Evolutionary conservation across 2,329 filamentous ascomycete species (phyloP).

Genomic region (Uncinocarpus reesii): DNA sequence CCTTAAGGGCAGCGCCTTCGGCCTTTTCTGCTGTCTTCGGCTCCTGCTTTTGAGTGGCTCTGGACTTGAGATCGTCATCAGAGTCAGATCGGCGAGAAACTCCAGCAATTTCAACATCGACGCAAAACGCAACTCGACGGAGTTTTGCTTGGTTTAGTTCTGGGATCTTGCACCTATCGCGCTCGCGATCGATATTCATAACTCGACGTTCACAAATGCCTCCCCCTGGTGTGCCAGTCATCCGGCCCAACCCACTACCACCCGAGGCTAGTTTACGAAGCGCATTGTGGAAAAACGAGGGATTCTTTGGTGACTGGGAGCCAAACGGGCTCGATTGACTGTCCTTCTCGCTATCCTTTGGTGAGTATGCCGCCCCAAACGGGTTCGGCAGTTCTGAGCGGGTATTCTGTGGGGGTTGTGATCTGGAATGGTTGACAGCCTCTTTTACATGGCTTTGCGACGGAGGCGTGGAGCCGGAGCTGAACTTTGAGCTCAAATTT

Average conservation of each 20-base stretch:
- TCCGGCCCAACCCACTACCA: constrained; percentile 42
- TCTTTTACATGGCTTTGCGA: constrained; percentile 29
- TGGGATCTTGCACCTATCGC: constrained; percentile 66
- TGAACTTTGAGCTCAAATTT: constrained; percentile 87
- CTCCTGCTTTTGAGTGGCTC: constrained; percentile 12
- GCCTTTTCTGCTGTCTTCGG: constrained; percentile 43
- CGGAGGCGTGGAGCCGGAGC: constrained; percentile 43
- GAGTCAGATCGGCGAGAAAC: constrained; percentile 65
- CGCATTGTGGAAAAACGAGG: constrained; percentile 69
- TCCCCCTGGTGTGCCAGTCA: constrained; percentile 45
- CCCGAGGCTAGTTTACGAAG: constrained; percentile 64
- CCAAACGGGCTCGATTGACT: constrained; percentile 25
- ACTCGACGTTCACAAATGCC: constrained; percentile 55
- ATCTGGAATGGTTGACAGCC: constrained; percentile 23
- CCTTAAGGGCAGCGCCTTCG: constrained; percentile 64
- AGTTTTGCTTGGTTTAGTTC: constrained; percentile 74
- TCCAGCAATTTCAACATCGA: constrained; percentile 93
- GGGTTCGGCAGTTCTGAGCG: constrained; percentile 31
- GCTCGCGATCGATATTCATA: constrained; percentile 71
- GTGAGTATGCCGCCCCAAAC: constrained; percentile 35
- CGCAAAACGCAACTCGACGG: constrained; percentile 83
- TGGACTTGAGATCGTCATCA: constrained; percentile 34
- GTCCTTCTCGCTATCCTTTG: constrained; percentile 36
- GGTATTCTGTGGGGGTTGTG: constrained; percentile 25
- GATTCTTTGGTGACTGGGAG: constrained; percentile 61